phyloP scores from a whole-genome alignment of 2,329 filamentous ascomycete genomes.

The Clonostachys rhizophaga region DNA sequence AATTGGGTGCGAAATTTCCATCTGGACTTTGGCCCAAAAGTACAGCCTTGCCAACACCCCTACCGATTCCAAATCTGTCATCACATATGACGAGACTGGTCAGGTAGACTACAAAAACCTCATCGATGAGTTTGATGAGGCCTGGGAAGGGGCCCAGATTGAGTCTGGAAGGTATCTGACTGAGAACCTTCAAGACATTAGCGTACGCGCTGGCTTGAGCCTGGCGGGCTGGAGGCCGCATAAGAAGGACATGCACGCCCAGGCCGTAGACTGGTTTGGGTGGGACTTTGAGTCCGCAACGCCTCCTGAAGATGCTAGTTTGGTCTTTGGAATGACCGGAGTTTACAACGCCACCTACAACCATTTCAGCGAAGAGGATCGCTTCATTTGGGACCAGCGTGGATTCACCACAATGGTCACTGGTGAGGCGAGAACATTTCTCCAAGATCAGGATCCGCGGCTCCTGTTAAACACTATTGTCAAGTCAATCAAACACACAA shows the following conservation, averaged over 20 bases:
- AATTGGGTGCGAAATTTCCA: constrained; percentile 63
- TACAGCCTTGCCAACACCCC: constrained; percentile 48
- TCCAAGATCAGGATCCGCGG: constrained; percentile 45
- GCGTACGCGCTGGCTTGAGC: constrained; percentile 49
- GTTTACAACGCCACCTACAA: constrained; percentile 56
- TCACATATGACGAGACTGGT: constrained; percentile 57
- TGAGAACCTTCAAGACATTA: constrained; percentile 58
- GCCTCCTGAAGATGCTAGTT: constrained; percentile 49
- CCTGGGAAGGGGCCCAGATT: constrained; percentile 36
- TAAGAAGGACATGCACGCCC: constrained; percentile 43
- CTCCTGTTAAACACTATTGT: constrained; percentile 55
- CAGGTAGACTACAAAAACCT: constrained; percentile 43
- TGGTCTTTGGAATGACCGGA: constrained; percentile 48
- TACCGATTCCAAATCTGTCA: constrained; percentile 53
- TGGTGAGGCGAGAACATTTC: constrained; percentile 52
- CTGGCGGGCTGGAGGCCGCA: constrained; percentile 56
- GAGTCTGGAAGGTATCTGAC: constrained; percentile 53
- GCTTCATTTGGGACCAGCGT: constrained; percentile 55
- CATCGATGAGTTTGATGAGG: constrained; percentile 42
- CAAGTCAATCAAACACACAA: constrained; percentile 33
- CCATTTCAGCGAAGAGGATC: constrained; percentile 57
- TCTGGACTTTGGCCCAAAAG: constrained; percentile 59
- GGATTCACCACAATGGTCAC: constrained; percentile 56
- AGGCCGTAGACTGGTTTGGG: constrained; percentile 57
- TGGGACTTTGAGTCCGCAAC: constrained; percentile 55